Evolutionary conservation across 305 asterid genomes (phyloP).

Genomic region (Fraxinus sp.): DNA sequence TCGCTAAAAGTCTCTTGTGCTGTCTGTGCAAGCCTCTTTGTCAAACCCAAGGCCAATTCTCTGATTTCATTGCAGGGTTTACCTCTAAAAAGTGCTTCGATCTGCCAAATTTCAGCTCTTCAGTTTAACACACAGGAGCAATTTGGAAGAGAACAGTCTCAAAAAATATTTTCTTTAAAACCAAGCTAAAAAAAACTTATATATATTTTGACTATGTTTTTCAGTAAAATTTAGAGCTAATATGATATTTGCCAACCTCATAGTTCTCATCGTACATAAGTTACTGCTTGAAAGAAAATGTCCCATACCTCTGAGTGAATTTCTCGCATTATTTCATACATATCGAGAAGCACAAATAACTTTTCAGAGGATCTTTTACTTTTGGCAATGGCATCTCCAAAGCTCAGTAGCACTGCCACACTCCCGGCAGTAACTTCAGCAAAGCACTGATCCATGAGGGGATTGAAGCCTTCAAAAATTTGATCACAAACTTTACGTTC

Average conservation of each 20-base stretch:
- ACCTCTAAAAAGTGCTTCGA: conserved; percentile 78
- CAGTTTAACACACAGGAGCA: neutral
- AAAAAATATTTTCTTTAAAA: neutral
- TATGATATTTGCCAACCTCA: neutral
- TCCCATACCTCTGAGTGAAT: conserved; percentile 79
- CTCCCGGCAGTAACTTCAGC: conserved; percentile 90
- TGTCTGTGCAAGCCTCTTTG: conserved; percentile 93
- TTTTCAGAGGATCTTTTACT: conserved; percentile 99
- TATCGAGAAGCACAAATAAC: conserved; percentile 92
- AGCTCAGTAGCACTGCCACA: conserved; percentile 87
- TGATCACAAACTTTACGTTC: conserved; percentile 94
- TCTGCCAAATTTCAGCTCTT: conserved; percentile 46
- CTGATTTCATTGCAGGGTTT: conserved; percentile 83
- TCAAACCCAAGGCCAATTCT: conserved; percentile 88
- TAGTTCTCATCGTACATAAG: neutral
- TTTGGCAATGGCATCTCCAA: conserved; percentile 98
- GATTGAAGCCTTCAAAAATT: conserved; percentile 78
- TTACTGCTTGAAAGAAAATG: neutral
- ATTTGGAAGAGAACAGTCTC: neutral
- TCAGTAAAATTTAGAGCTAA: neutral
- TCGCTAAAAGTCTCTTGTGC: conserved; percentile 96
- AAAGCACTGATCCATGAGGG: conserved; percentile 86
- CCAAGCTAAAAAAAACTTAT: neutral
- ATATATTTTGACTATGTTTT: neutral
- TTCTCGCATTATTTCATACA: conserved; percentile 98